These are phyloP conservation scores for Ramularia collo-cygni DNA, from an alignment of 2,329 filamentous ascomycete genomes.

Conservation along the genomic window DNA sequence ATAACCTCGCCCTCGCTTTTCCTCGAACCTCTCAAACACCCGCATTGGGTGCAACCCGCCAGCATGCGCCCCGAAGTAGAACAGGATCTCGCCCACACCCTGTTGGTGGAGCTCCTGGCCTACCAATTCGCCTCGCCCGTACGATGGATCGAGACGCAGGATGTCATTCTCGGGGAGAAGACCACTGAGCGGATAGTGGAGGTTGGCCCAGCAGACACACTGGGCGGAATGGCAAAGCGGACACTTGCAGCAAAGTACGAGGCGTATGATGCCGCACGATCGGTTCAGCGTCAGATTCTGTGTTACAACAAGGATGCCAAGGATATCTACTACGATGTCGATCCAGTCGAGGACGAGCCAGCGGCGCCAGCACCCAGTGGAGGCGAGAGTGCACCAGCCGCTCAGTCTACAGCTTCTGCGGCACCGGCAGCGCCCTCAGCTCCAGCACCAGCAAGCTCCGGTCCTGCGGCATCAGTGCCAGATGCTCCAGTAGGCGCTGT, in stretches of 20 bases:
- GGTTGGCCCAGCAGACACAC: slow-evolving; percentile 91
- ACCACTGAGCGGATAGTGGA: slow-evolving; percentile 95
- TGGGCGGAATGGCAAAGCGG: slow-evolving; percentile 95
- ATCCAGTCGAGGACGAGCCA: slow-evolving; percentile 86
- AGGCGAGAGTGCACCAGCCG: slow-evolving; percentile 37
- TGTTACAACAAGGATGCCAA: slow-evolving; percentile 99
- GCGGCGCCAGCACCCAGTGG: slow-evolving; percentile 47
- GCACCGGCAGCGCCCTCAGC: slow-evolving; percentile 49
- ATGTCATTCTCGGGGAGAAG: slow-evolving; percentile 97
- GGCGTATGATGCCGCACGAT: slow-evolving; percentile 94
- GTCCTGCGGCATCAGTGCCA: slow-evolving; percentile 77
- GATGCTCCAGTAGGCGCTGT: slow-evolving; percentile 83
- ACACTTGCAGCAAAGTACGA: slow-evolving; percentile 97
- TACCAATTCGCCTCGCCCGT: slow-evolving; percentile 99
- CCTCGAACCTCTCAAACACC: background rate
- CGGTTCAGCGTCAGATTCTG: slow-evolving; percentile 91
- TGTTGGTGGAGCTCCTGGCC: slow-evolving; percentile 96
- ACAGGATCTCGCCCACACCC: slow-evolving; percentile 96
- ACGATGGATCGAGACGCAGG: slow-evolving; percentile 99
- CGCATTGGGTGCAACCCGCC: no score
- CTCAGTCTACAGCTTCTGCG: slow-evolving; percentile 42
- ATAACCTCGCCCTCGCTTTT: background rate
- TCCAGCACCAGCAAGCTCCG: slow-evolving; percentile 61
- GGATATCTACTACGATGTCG: slow-evolving; percentile 98
- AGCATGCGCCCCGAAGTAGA: slow-evolving; percentile 95